Evolutionary conservation across 2,329 filamentous ascomycete species (phyloP), one percentile per base, ranked within the genome.

Genomic region (Colletotrichum gloeosporioides): DNA sequence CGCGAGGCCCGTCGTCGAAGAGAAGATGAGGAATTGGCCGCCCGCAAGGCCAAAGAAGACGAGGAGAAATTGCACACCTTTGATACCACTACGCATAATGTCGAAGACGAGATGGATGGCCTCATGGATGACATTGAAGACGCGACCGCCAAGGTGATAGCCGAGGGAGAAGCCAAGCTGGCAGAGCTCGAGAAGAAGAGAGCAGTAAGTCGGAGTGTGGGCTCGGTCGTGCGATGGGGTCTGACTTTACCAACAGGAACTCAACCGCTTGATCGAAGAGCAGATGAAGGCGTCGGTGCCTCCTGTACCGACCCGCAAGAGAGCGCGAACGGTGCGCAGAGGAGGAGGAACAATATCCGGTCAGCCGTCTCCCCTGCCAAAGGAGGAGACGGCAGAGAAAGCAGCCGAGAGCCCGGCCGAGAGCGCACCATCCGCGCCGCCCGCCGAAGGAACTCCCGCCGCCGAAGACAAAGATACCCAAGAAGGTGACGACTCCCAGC

Each of bases 191-290:
- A 86, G 69, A 81, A 82, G 68, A 82, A 80, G 77, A 78, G 85
- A 79, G 81, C 76, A 72, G 82, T 82, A 75, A 59, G 79, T 55
- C 39, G 1, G 18, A 1, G 22, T 7, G 16, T 36, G n/a, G 31
- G 12, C 18, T 4, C 7, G 34, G 12, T 22, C 25, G 66, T 22
- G 59, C 70, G 15, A 72, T 55, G 10, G 18, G 6, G 6, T 68
- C 77, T 77, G 31, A 73, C 62, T 18, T 18, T 49, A 4, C 16
- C 8, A 7, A 18, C 18, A 87, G 86, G 86, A 88, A 78, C 81
- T 88, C 73, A 87, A 87, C 69, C 85, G 82, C 25, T 80, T 83
- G 55, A 85, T 88, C 53, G 86, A 88, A 39, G 86, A 87, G 71
- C 82, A 86, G 74, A 78, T 88, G 36, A 81, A 82, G 69, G 67